These are phyloP conservation scores for Somion occarium DNA, from an alignment of 1,284 basidiomycete genomes.

Conservation along the genomic window DNA sequence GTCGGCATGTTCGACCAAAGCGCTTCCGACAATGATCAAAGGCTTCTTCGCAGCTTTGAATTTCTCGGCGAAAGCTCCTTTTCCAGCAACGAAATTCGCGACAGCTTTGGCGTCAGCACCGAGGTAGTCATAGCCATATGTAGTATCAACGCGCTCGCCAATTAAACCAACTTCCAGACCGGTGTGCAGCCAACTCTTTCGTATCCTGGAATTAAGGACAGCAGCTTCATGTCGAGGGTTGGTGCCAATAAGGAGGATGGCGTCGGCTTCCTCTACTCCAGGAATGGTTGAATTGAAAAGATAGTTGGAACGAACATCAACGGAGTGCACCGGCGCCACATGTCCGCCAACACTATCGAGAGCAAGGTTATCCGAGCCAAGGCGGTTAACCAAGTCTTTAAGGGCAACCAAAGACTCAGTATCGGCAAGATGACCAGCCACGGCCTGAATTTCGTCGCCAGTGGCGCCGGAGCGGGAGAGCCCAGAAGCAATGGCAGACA, in stretches of 20 bases:
- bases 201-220: constrained; percentile 94
- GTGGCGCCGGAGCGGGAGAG: constrained; percentile 78
- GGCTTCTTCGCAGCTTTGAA: constrained; percentile 93
- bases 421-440: constrained; percentile 92
- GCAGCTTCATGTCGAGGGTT: constrained; percentile 98
- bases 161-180: constrained; percentile 86
- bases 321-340: constrained; percentile 67
- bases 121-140: constrained; percentile 92
- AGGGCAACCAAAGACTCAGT: constrained; percentile 91
- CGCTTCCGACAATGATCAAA: constrained; percentile 90
- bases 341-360: constrained; percentile 75
- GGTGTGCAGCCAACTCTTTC: constrained; percentile 90
- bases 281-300: constrained; percentile 96
- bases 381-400: constrained; percentile 90
- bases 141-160: constrained; percentile 88
- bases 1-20: constrained; percentile 83
- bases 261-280: constrained; percentile 90
- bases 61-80: constrained; percentile 77
- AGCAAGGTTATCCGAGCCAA: constrained; percentile 94
- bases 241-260: constrained; percentile 91
- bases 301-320: constrained; percentile 95
- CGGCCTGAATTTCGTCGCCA: constrained; percentile 94
- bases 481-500: constrained; percentile 78
- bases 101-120: constrained; percentile 80
- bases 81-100: constrained; percentile 75